A percentile compares a stretch with the other conserved stretches of the same genome.
These are phyloP conservation scores for Thalassiosira livingstoniorum DNA, from an alignment of 352 stramenopile genomes.

Conservation along the genomic window DNA sequence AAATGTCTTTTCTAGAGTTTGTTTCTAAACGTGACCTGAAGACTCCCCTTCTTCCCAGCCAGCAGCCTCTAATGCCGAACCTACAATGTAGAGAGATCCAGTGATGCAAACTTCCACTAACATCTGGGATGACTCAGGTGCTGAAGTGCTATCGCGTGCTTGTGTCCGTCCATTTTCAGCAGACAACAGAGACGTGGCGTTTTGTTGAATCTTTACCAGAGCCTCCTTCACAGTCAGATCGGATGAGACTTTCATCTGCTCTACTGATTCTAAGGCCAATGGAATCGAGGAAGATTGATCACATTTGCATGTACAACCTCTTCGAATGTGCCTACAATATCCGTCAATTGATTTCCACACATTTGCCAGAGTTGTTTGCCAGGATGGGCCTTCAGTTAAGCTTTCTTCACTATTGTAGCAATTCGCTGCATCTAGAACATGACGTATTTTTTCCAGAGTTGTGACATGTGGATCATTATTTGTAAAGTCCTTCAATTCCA, in stretches of 20 bases:
- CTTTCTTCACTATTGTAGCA: not conserved
- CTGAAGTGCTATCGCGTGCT: not conserved
- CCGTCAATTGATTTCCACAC: constrained; percentile 65
- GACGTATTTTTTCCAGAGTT: constrained; percentile 41
- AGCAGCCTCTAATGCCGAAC: constrained; percentile 68
- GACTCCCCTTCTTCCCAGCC: constrained; percentile 74
- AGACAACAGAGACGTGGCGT: constrained; percentile 1
- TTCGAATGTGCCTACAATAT: constrained; percentile 22
- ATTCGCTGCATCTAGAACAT: constrained; percentile 2
- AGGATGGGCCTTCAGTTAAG: constrained; percentile 38
- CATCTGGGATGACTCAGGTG: not conserved
- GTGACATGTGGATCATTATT: too few relatives aligned
- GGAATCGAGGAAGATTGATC: constrained; percentile 1
- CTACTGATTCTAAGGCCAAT: too few relatives aligned
- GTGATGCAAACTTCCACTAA: constrained; percentile 72
- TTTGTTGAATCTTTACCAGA: constrained; percentile 27
- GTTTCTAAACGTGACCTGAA: not conserved
- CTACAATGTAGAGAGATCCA: constrained; percentile 83
- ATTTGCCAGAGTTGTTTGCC: constrained; percentile 75
- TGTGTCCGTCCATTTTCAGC: constrained; percentile 3
- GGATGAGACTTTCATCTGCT: constrained; percentile 26
- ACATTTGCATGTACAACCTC: not conserved
- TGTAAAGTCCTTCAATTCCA: too few relatives aligned
- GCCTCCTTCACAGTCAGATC: constrained; percentile 40
- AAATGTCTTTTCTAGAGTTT: not conserved